A percentile compares a stretch with the other conserved stretches of the same genome.
phyloP scores from a whole-genome alignment of 148 eudicot species.

The Rhododendron ferrugineum region DNA sequence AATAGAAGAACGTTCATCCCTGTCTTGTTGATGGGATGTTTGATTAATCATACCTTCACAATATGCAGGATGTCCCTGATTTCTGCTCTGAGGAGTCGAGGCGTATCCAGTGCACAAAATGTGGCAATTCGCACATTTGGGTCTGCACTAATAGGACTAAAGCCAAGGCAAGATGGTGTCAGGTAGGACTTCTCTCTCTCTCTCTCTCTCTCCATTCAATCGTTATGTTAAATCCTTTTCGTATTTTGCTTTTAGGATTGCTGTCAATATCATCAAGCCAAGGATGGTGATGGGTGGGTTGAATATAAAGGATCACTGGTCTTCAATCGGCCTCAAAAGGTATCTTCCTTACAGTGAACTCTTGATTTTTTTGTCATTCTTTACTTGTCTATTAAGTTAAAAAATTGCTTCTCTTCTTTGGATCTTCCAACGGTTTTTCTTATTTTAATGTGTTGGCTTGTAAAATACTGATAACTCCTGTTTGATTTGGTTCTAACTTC shows the following conservation, averaged over 20 bases:
- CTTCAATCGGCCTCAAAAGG: slow-evolving; percentile 31
- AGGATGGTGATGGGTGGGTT: slow-evolving; percentile 99
- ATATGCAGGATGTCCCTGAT: slow-evolving; percentile 50
- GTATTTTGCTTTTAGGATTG: slow-evolving; percentile 56
- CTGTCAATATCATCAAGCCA: slow-evolving; percentile 97
- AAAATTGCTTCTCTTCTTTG: background rate
- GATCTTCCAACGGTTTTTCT: background rate
- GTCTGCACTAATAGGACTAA: slow-evolving; percentile 92
- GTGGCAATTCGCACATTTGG: slow-evolving; percentile 92
- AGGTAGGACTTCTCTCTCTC: slow-evolving; percentile 42
- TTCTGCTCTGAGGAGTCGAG: slow-evolving; percentile 92
- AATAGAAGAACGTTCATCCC: background rate
- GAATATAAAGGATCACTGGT: slow-evolving; percentile 46
- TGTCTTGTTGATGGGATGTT: background rate
- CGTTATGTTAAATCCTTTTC: background rate
- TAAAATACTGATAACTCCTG: background rate
- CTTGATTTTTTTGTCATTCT: background rate
- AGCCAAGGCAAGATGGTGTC: slow-evolving; percentile 97
- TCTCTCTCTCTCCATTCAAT: background rate
- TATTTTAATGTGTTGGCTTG: background rate
- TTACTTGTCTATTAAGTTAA: background rate
- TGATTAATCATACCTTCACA: slow-evolving; percentile 7
- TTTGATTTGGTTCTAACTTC: background rate
- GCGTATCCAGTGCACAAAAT: slow-evolving; percentile 96
- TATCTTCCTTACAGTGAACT: background rate